Evolutionary conservation across 129 eudicot species (phyloP).

Genomic region (Oenanthe sinensis): DNA sequence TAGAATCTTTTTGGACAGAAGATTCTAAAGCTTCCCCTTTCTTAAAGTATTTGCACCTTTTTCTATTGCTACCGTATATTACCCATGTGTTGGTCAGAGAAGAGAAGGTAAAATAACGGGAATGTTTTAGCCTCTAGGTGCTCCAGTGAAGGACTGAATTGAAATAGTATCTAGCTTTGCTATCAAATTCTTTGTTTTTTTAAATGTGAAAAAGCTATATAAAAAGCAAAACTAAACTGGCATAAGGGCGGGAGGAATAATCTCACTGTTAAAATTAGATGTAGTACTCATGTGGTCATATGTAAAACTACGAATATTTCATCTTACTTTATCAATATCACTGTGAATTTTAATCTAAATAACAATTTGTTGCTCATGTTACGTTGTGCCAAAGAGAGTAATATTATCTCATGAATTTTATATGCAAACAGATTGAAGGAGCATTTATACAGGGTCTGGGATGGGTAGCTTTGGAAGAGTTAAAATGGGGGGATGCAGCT

Average conservation of each 20-base stretch:
- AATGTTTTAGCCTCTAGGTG: neutral
- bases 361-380: neutral
- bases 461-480: conserved; percentile 95
- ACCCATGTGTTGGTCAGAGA: neutral
- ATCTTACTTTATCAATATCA: neutral
- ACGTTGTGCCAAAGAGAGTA: neutral
- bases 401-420: conserved; percentile 1
- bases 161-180: neutral
- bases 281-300: neutral
- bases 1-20: neutral
- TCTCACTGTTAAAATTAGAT: neutral
- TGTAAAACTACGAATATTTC: neutral
- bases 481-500: conserved; percentile 94
- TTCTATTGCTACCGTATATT: neutral
- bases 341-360: neutral
- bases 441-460: conserved; percentile 95
- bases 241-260: neutral
- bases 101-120: neutral
- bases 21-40: neutral
- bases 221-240: neutral
- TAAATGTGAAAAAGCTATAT: neutral
- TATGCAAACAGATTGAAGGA: conserved; percentile 73
- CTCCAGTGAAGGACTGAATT: neutral
- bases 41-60: neutral
- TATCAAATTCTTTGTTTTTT: no score